Base-by-base conservation (phyloP, 1,139 yeast genomes). In the Yamadazyma pseudoaaseri region DNA sequence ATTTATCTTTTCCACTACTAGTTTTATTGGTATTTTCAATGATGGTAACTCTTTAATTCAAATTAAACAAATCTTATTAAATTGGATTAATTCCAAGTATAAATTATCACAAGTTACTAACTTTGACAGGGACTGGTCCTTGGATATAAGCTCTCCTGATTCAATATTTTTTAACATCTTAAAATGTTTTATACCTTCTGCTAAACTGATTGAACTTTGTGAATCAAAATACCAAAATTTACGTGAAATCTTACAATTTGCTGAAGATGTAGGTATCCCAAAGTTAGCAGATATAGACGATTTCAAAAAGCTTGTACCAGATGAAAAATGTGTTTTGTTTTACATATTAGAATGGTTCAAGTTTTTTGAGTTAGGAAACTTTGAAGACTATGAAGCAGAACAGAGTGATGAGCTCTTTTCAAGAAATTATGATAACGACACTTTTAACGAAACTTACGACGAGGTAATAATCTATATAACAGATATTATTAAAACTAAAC, bases 321-420 rank as follows among this genome's bases (percentile, higher is more conserved):
- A 81, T 47, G 89, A 82, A 47, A 73, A 79, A 43, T 73, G 82
- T 28, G 63, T 82, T n/a, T 68, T 81, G 47, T 73, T 82, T 12
- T 81, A 77, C 49, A 59, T 80, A n/a, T 71, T 82, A 16, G 79
- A 80, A 48, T 78, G 84, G 81, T 80, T 73, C 54, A 79, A 77
- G 39, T 68, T 69, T 24, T 61, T 48, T 65, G 81, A 57, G 50
- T 39, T 55, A 27, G 55, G 51, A 15, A 33, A 46, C 23, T 34
- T 22, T 11, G 39, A 26, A 7, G 23, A 24, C 21, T 22, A 37
- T 22, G 27, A 21, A 16, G 16, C 30, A 21, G 18, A 29, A 27
- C 15, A 20, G 9, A 7, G 18, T 16, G 26, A 16, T 24, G 9
- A 22, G 9, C n/a, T 6, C 6, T n/a, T 7, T 6, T 12, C 11